Base-by-base conservation (phyloP, 176 grass and related monocot species). In the Alopecurus myosuroides region DNA sequence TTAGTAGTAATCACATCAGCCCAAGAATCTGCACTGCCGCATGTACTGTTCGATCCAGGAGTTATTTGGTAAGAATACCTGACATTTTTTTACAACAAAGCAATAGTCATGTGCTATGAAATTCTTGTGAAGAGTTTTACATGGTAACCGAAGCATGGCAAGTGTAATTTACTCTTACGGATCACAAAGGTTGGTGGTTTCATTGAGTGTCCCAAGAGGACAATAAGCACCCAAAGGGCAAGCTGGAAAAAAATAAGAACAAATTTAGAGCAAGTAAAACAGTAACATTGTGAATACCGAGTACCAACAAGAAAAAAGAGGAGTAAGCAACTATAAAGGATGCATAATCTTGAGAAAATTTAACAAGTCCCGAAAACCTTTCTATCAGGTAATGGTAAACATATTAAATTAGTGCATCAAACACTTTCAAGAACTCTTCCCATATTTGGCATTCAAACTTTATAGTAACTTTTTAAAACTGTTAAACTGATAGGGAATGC, bases 191-290 rank as follows among this genome's bases (percentile, higher is more conserved):
- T 83, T 90, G 17, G 87, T 92, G 52, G 85, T 88, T 2, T 76
- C 26, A 73, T 94, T 92, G 42, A 87, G 58, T 49, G 65, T 88
- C 34, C 85, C 92, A 74, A 87, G 82, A 53, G 93, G 93, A 76
- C 93, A 94, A 76, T 92, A 94, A 83, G 93, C 93, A 68, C 93
- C 93, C 87, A 94, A 89, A 23, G 93, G 93, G 77, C 93, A 94
- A 86, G 93, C 93, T 94, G 90, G 23, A 83, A 79, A 76, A 76
- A 79, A 68, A 48, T 30, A 40, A 70, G 58, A 77, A n/a, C 4
- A 34, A 81, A 77, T 31, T 68, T 70, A 62, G 34, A 70, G 23
- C 22, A 78, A 77, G 34, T 44, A 77, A 64, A 64, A 20, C 15
- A 72, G 9, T 33, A 74, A 81, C 34, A 86, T 18, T 11, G 11